Evolutionary conservation across 208 protist genomes (phyloP), one percentile per base, ranked within the genome.

Genomic region (Wallacemonas sp.): DNA sequence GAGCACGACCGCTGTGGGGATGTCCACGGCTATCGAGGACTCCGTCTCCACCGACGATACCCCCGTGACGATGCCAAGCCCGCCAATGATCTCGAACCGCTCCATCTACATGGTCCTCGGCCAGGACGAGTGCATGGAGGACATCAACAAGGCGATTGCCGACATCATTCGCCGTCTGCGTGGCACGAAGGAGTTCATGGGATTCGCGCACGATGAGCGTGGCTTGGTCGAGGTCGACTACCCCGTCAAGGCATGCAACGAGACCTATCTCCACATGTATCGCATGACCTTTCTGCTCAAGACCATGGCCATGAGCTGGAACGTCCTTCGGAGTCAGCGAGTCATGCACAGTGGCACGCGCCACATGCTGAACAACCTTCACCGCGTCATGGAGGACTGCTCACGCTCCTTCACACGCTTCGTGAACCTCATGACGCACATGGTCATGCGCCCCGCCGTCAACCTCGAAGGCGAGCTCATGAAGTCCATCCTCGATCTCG

Each of bases 241-340:
- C 72, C 90, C 90, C 16, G 65, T 76, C 43, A 81, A 85, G 70
- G 68, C 87, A 19, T 96, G 90, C 56, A 73, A 84, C 27, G 55
- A 75, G 27, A 85, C 76, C 8, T 83, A 87, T 54, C 60, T 54
- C 34, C 81, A 86, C 67, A 83, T 96, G 75, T 80, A 91, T 70
- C 87, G 81, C 62, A 93, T 93, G 87, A 65, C 80, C 17, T 76
- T 81, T 41, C 67, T 95, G 46, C 72, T 95, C 43, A 78, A 82
- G 74, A 92, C 87, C 1, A 93, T 93, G 86, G 81, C 75, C 68
- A 81, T 85, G 70, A 91, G 87, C 79, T 95, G 90, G 87, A 82
- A 85, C 33, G 76, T 93, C 27, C 70, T 95, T 19, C 82, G 90
- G 32, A 85, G 87, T 46, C 84, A 95, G 75, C 61, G 65, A 32